Base-by-base conservation (phyloP, 192 early-diverging fungal species). In the Coemansia sp. region DNA sequence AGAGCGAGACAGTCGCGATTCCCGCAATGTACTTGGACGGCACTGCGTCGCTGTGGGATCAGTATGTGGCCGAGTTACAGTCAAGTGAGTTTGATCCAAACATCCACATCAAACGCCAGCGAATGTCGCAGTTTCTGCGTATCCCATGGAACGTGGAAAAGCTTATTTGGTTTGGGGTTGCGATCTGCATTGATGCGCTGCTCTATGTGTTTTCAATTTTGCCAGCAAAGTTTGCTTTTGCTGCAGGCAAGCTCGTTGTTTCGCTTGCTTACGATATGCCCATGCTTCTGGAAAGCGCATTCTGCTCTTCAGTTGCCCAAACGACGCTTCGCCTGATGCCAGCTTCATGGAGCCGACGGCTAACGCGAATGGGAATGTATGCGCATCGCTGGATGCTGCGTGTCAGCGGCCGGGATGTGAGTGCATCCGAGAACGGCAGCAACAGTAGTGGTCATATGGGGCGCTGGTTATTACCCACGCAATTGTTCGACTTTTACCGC, bases 161-260 rank as follows among this genome's bases (percentile, higher is more conserved):
- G 90, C 87, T 98, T 64, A 84, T 98, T 85, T 84, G 87, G 25
- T 93, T 98, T 85, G 98, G 98, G 14, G 90, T 90, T 42, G 77
- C 94, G 37, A 90, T 98, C 8, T 97, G 95, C 64, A 77, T 98
- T 41, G 98, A 99, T 71, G 93, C 97, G 13, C 95, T 99, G 65
- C 76, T 99, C 6, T 93, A 96, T 67, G 92, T 92, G 1, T 96
- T 98, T 71, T 96, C 98, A 0, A 94, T 98, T 53, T 71, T 99
- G 16, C 98, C 98, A 0, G 77, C 93, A 12, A 88, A 95, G 17
- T 91, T 98, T 64, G 48, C 88, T 10, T 76, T 96, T 17, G 93
- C 96, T 0, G 37, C 88, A 3, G 67, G 77, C 14, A 69, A 69
- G 6, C 70, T 81, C 16, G 54, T 41, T 2, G 25, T 43, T 20